Evolutionary conservation across 495 filamentous ascomycete species (phyloP).

Genomic region (Annulohypoxylon bovei): DNA sequence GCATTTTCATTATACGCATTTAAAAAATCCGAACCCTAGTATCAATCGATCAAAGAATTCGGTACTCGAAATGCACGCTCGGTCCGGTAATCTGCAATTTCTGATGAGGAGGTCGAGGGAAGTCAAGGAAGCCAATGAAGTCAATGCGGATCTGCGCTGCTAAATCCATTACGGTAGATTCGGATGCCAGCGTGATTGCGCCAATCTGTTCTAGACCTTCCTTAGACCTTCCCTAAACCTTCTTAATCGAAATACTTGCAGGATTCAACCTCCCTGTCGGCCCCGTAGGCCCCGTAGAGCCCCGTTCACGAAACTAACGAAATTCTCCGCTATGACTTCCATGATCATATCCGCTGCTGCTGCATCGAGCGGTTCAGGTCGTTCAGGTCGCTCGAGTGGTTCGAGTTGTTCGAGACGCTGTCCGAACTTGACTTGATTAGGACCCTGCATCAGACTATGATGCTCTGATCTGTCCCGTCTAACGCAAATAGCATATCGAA

Average conservation of each 20-base stretch:
- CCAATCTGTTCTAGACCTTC: constrained; percentile 44
- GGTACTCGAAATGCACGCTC: constrained; percentile 23
- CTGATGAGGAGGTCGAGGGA: constrained; percentile 5
- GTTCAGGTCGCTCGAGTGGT: constrained; percentile 4
- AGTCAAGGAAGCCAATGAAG: not conserved
- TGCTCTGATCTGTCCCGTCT: constrained; percentile 27
- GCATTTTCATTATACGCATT: no score
- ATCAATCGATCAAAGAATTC: not conserved
- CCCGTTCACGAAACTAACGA: constrained; percentile 7
- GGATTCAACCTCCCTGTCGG: constrained; percentile 5
- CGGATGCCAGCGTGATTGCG: constrained; percentile 41
- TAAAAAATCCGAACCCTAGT: no score
- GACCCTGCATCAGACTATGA: constrained; percentile 33
- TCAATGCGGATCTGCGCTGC: constrained; percentile 40
- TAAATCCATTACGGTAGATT: constrained; percentile 40
- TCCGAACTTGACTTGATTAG: constrained; percentile 31
- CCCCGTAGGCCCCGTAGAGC: not conserved
- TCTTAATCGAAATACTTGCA: constrained; percentile 22
- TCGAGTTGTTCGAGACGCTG: constrained; percentile 2
- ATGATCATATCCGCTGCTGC: constrained; percentile 1
- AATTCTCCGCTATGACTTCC: constrained; percentile 34
- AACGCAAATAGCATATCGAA: constrained; percentile 2
- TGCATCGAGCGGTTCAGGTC: not conserved
- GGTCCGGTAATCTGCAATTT: constrained; percentile 36
- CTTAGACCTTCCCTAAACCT: not conserved